Percentiles rank a stretch among this genome's conserved stretches.
phyloP scores from a whole-genome alignment of 2,329 filamentous ascomycete species.

The Colletotrichum chrysophilum region DNA sequence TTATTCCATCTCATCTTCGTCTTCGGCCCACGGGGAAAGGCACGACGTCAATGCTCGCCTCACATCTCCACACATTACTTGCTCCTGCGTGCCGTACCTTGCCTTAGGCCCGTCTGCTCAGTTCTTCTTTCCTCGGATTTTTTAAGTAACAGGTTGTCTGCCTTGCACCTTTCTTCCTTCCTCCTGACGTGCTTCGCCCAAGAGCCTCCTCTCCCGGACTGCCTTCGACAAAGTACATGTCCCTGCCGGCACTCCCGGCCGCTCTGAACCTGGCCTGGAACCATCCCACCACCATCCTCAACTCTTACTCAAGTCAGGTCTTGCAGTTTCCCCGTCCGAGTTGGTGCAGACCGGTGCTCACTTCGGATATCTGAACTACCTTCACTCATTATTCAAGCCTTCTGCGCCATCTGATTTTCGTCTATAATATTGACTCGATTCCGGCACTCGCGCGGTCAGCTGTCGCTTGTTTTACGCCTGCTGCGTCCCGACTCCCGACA shows the following conservation, averaged over 20 bases:
- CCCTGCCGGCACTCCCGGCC: neutral
- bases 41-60: neutral
- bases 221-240: neutral
- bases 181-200: neutral
- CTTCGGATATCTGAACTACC: neutral
- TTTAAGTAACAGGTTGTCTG: neutral
- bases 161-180: neutral
- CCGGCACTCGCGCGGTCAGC: neutral
- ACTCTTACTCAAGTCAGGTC: neutral
- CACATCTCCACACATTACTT: neutral
- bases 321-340: constrained; percentile 8
- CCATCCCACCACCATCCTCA: neutral
- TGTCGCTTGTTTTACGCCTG: neutral
- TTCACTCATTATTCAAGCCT: neutral
- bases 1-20: neutral
- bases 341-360: neutral
- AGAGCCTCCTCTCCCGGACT: neutral
- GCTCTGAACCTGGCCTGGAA: neutral
- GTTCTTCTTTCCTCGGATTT: neutral
- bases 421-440: neutral
- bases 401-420: neutral
- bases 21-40: neutral
- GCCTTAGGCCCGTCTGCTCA: neutral
- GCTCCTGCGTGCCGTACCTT: neutral
- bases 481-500: neutral